A percentile compares a stretch with the other conserved stretches of the same genome.
Evolutionary conservation across 2,329 filamentous ascomycete genomes (phyloP).

Genomic region (Pyrenophora tritici-repentis): DNA sequence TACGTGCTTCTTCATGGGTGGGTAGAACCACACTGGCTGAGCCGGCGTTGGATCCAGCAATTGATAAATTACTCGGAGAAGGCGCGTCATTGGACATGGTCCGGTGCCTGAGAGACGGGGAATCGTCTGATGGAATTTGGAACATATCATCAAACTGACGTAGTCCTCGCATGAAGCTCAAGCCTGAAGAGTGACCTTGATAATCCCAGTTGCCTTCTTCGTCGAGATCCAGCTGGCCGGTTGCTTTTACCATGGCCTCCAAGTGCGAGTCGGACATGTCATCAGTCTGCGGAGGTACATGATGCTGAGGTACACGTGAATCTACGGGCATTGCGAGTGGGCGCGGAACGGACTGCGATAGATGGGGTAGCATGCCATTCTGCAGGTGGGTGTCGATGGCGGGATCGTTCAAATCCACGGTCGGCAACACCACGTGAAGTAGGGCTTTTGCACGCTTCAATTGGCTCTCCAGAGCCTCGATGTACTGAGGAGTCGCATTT

Average conservation of each 20-base stretch:
- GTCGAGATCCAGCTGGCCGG: constrained; percentile 87
- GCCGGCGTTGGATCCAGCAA: constrained; percentile 52
- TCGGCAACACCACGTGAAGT: constrained; percentile 78
- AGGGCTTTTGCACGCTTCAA: constrained; percentile 82
- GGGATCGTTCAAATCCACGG: constrained; percentile 83
- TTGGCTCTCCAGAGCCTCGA: constrained; percentile 83
- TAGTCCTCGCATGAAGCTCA: constrained; percentile 85
- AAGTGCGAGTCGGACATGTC: constrained; percentile 66
- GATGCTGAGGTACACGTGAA: constrained; percentile 28
- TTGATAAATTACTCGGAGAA: constrained; percentile 71
- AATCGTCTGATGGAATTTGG: constrained; percentile 63
- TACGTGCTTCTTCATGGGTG: constrained; percentile 60
- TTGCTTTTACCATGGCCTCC: constrained; percentile 92
- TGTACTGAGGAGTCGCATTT: constrained; percentile 90
- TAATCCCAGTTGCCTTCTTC: constrained; percentile 94
- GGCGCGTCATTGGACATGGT: constrained; percentile 66
- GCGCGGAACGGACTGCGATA: constrained; percentile 32
- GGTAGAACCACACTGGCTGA: constrained; percentile 66
- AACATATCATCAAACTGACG: constrained; percentile 83
- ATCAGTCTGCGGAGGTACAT: constrained; percentile 26
- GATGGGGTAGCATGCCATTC: constrained; percentile 62
- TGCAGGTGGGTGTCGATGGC: constrained; percentile 77
- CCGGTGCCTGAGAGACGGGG: constrained; percentile 62
- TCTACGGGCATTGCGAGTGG: constrained; percentile 28
- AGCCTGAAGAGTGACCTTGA: constrained; percentile 88